Percentiles rank a stretch among this genome's conserved stretches.
These are phyloP conservation scores for Ailanthus altissimus DNA, from an alignment of 345 rosid species.

Conservation along the genomic window DNA sequence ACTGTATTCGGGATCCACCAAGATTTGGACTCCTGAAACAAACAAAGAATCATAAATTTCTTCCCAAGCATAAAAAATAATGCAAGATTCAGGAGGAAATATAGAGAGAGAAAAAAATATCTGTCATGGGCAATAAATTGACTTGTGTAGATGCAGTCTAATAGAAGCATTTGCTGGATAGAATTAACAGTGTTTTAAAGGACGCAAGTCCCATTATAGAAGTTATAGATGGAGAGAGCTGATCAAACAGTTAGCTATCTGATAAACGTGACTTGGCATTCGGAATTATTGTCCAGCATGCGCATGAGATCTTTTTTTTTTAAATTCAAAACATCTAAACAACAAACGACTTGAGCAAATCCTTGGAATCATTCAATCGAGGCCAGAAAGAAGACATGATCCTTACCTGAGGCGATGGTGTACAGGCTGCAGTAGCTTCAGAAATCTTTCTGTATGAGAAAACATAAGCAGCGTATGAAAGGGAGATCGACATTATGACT, in stretches of 20 bases:
- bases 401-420: conserved; percentile 45
- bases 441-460: conserved; percentile 62
- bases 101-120: too few relatives aligned
- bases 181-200: too few relatives aligned
- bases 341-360: neutral
- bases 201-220: neutral
- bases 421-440: conserved; percentile 72
- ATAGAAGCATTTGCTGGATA: too few relatives aligned
- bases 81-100: too few relatives aligned
- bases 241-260: neutral
- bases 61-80: neutral
- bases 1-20: conserved; percentile 78
- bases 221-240: neutral
- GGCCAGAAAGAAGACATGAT: conserved; percentile 4
- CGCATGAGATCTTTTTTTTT: neutral
- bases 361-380: neutral
- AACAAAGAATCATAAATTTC: neutral
- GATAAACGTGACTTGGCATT: neutral
- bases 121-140: neutral
- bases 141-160: too few relatives aligned
- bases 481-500: conserved; percentile 53
- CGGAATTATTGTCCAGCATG: neutral
- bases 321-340: neutral
- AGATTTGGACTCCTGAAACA: conserved; percentile 49
- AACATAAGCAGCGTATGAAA: conserved; percentile 61